Base-by-base conservation (phyloP, 1,284 basidiomycete genomes). In the Pulchroboletus neoregius region DNA sequence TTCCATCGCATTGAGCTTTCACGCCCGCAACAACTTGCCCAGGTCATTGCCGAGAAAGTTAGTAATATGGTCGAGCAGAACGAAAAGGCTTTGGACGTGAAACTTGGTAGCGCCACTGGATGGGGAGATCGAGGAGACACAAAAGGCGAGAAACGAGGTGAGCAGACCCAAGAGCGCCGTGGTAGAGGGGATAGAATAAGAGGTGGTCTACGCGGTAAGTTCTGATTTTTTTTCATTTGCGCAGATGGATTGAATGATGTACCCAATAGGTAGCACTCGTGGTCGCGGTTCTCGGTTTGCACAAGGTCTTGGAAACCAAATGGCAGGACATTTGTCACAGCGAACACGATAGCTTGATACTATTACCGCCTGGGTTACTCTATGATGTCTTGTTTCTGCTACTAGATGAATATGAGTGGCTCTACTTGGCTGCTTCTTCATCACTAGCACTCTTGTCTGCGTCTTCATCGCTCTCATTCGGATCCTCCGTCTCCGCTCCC, bases 21-120 rank as follows among this genome's bases (percentile, higher is more conserved):
- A 26, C 86, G 91, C 46, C 76, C 90, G n/a, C 95, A 99, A 68
- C 85, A 93, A 61, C 73, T 96, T 6, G 88, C 92, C 5, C 84
- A 89, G 60, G 81, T 83, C 48, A 78, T 99, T 39, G 88, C 95
- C 4, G 94, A 98, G 61, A 91, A 91, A 69, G 82, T 94, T 22
- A 84, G 80, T 36, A 73, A 78, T 28, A 76, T 98, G 79, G 84
- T 95, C n/a, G 95, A 98, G 64, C 87, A 91, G 64, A 98, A 94
- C 66, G 94, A 98, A 71, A 95, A 97, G 74, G 74, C 82, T n/a
- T 72, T 98, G 43, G 94, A 98, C 66, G 68, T 79, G 58, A 95
- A 95, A 70, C 79, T 95, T 54, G 91, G 91, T 38, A 78, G 78
- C 12, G 70, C 73, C 35, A 70, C 72, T 24, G 75, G 76, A 15